Percentiles rank a stretch among this genome's conserved stretches.
Evolutionary conservation across 2,329 filamentous ascomycete species (phyloP).

Genomic region (Apiospora malaysiana): DNA sequence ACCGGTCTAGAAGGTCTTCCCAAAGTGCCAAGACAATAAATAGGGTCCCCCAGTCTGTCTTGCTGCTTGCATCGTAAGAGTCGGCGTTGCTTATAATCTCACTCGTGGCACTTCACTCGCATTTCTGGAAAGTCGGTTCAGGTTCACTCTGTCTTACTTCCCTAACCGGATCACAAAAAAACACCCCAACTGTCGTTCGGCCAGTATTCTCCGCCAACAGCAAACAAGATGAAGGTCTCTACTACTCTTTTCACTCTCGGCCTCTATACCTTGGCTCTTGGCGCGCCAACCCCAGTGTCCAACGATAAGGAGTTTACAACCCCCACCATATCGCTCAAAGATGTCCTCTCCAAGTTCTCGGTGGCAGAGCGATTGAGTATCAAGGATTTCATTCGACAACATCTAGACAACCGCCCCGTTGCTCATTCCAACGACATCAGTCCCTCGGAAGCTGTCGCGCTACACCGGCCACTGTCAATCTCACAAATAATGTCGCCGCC

Average conservation of each 20-base stretch:
- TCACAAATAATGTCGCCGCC: conserved; percentile 21
- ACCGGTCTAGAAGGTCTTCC: conserved; percentile 5
- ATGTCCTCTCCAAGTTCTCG: background rate
- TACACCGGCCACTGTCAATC: conserved; percentile 4
- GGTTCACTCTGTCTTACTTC: background rate
- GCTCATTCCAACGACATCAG: background rate
- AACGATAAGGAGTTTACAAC: background rate
- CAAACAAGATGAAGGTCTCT: conserved; percentile 18
- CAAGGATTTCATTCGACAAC: background rate
- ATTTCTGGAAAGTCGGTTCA: background rate
- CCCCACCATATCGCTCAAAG: background rate
- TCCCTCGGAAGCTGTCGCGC: background rate
- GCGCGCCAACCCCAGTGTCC: background rate
- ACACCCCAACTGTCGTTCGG: background rate
- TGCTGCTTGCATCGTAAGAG: background rate
- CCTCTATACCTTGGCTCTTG: conserved; percentile 8
- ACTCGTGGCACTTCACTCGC: conserved; percentile 6
- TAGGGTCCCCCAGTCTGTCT: conserved; percentile 1
- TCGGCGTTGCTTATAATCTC: conserved; percentile 4
- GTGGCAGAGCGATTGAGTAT: background rate
- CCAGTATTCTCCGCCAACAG: background rate
- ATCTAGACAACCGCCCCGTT: background rate
- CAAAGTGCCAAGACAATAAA: conserved; percentile 13
- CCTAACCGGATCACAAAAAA: background rate
- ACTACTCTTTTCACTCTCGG: background rate